Evolutionary conservation across 139 green algal genomes (phyloP).

Genomic region (Chlamydomonas incerta): DNA sequence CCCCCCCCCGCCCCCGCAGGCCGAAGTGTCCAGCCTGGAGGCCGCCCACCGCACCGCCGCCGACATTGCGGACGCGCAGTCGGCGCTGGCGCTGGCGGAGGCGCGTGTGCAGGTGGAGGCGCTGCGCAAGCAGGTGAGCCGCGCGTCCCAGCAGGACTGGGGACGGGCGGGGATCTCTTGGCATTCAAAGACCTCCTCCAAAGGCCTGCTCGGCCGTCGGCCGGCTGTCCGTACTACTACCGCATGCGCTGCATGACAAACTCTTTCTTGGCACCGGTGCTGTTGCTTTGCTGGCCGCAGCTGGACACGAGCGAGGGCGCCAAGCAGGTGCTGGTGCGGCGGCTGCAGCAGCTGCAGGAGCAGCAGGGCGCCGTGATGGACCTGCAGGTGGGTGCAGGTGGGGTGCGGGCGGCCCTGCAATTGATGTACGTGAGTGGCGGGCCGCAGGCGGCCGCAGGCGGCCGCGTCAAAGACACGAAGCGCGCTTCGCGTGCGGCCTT

Average conservation of each 20-base stretch:
- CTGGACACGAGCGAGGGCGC: conserved; percentile 36
- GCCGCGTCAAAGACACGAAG: too few species aligned
- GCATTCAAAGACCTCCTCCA: too few species aligned
- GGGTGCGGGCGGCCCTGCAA: too few species aligned
- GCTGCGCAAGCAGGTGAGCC: background rate
- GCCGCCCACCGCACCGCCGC: background rate
- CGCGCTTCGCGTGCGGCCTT: too few species aligned
- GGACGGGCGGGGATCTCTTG: too few species aligned
- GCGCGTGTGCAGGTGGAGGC: conserved; percentile 1
- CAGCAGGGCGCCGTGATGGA: conserved; percentile 32
- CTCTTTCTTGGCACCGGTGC: too few species aligned
- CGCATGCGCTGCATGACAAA: too few species aligned
- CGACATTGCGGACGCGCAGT: conserved; percentile 1
- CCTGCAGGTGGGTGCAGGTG: conserved; percentile 18
- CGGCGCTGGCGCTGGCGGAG: conserved; percentile 6
- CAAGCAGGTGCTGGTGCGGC: conserved; percentile 31
- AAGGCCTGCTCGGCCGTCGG: too few species aligned
- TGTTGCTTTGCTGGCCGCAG: background rate
- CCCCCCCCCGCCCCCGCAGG: background rate
- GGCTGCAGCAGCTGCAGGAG: conserved; percentile 43
- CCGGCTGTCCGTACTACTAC: too few species aligned
- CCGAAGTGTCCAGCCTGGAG: conserved; percentile 28
- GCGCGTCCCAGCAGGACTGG: too few species aligned
- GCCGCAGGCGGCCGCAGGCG: too few species aligned
- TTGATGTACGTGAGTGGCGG: too few species aligned